These are phyloP conservation scores for Candida suzukii DNA, from an alignment of 805 yeast genomes.

Conservation along the genomic window DNA sequence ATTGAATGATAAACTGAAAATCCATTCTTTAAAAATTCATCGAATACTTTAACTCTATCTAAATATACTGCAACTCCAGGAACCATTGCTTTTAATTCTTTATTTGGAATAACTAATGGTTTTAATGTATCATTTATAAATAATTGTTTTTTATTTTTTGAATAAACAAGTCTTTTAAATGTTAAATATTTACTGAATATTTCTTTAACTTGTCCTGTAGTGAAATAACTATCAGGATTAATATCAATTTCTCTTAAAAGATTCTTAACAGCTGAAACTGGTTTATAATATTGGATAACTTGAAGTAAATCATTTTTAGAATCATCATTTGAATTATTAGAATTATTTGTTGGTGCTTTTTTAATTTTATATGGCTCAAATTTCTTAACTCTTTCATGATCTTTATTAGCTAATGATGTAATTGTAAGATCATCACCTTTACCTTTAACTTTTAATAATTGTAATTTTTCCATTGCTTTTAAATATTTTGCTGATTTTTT, in stretches of 20 bases:
- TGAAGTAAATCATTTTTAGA: too few relatives aligned
- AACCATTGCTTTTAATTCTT: conserved; percentile 10
- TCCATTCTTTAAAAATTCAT: conserved; percentile 33
- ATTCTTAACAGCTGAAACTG: conserved; percentile 40
- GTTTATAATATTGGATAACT: conserved; percentile 44
- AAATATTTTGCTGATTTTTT: conserved; percentile 81
- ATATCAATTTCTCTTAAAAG: conserved; percentile 38
- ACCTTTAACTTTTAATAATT: conserved; percentile 66
- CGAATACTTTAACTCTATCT: conserved; percentile 38
- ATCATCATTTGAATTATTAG: conserved; percentile 3
- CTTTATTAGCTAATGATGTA: conserved; percentile 38
- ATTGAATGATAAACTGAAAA: conserved; percentile 32
- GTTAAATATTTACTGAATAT: conserved; percentile 52
- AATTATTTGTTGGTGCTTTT: conserved; percentile 5
- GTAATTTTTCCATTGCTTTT: conserved; percentile 78
- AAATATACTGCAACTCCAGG: conserved; percentile 18
- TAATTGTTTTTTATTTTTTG: conserved; percentile 46
- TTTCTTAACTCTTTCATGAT: conserved; percentile 41
- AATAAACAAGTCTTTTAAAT: conserved; percentile 40
- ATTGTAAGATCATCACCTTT: conserved; percentile 76
- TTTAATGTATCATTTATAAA: conserved; percentile 47
- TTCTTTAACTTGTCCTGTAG: conserved; percentile 45
- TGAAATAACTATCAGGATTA: conserved; percentile 36
- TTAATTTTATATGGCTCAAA: conserved; percentile 59
- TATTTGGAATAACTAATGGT: conserved; percentile 29